Evolutionary conservation across 129 eudicot species (phyloP), one percentile per base, ranked within the genome.

Genomic region (Cynara cardunculus): DNA sequence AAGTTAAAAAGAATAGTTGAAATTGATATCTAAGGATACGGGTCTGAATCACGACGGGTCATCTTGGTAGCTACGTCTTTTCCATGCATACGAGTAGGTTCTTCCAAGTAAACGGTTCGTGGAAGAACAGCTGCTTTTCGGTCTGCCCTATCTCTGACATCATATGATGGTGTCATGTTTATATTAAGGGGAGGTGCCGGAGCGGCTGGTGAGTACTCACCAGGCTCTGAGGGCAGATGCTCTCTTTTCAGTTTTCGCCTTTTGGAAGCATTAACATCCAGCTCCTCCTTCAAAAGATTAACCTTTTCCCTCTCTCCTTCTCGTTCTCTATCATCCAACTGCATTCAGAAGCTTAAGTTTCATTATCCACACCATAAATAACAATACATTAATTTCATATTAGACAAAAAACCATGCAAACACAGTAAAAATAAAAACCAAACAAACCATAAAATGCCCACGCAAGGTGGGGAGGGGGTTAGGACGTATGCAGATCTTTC

Each of bases 211-310:
- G 93, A 88, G 86, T 86, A 91, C 78, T 96, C 99, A 19, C 99
- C 98, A 10, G 94, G 86, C 87, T 90, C 99, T 1, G 89, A 39
- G 26, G 92, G 79, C 49, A 84, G n/a, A 71, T 90, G 97, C 82
- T 96, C 99, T 70, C 99, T 86, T 81, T 96, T 96, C 25, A 96
- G 89, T 83, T 92, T 96, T 34, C 99, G 86, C 80, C 97, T 88
- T 84, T 92, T 96, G 16, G 97, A 88, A 30, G 89, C 90, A 87
- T 72, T 88, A 37, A 87, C 75, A 77, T 96, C 98, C 75, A 85
- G 26, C 31, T 96, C 99, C 80, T 96, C 99, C 83, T 96, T 96
- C 39, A 79, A 37, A 34, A 81, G 76, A 74, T 70, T 87, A 27
- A 77, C 77, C 76, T 87, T 92, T 24, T 95, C 97, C 84, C 97